A percentile compares a stretch with the other conserved stretches of the same genome.
Conservation (phyloP, 78 protist species). For the Thecamonas trahens region DNA sequence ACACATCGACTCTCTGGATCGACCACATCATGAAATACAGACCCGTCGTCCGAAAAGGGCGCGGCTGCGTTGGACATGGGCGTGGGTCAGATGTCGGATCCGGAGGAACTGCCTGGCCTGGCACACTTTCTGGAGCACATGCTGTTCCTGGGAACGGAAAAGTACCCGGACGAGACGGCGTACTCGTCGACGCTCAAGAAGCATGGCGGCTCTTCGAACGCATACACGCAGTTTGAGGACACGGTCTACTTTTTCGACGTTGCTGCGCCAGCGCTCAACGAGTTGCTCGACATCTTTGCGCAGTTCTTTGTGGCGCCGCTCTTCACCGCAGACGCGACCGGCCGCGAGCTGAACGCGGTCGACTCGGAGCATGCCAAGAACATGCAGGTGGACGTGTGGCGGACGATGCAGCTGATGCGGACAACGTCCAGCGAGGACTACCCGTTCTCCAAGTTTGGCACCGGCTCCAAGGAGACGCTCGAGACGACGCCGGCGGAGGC, state of each 20-base stretch:
- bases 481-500: slow-evolving; percentile 11
- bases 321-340: neutral
- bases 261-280: neutral
- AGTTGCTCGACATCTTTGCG: slow-evolving; percentile 15
- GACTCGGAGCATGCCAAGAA: slow-evolving; percentile 3
- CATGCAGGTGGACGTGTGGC: neutral
- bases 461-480: slow-evolving; percentile 57
- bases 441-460: slow-evolving; percentile 52
- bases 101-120: slow-evolving; percentile 51
- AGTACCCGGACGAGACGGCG: slow-evolving; percentile 59
- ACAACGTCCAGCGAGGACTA: slow-evolving; percentile 34
- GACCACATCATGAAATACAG: no score
- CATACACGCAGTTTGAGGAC: slow-evolving; percentile 44
- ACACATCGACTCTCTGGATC: no score
- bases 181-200: slow-evolving; percentile 30
- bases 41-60: slow-evolving; percentile 15
- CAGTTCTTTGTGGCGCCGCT: slow-evolving; percentile 5
- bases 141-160: slow-evolving; percentile 36
- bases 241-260: slow-evolving; percentile 52
- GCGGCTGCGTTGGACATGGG: slow-evolving; percentile 16
- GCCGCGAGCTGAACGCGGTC: slow-evolving; percentile 14
- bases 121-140: slow-evolving; percentile 73
- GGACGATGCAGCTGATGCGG: slow-evolving; percentile 25
- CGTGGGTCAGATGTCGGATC: slow-evolving; percentile 18
- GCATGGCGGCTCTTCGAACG: slow-evolving; percentile 75